phyloP scores from a whole-genome alignment of 352 stramenopile species.

The Sclerospora graminicola region DNA sequence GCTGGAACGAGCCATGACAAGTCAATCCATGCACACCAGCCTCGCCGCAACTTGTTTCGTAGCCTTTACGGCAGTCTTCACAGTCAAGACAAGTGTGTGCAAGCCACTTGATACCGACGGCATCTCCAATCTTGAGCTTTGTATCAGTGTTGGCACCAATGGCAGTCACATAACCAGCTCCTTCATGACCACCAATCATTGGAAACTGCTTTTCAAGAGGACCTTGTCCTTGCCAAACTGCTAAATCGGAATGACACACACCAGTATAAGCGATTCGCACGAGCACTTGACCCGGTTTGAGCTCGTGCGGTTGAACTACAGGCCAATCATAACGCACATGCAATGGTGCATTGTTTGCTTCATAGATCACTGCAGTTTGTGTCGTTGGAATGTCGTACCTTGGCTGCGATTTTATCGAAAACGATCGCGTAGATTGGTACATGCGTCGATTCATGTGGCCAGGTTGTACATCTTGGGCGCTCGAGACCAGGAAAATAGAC shows the following conservation, averaged over 20 bases:
- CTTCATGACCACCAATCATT: slow-evolving; percentile 44
- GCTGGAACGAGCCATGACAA: slow-evolving; percentile 33
- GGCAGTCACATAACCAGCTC: slow-evolving; percentile 34
- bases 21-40: slow-evolving; percentile 22
- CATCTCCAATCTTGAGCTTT: slow-evolving; percentile 31
- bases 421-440: no score
- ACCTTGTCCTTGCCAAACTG: slow-evolving; percentile 31
- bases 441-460: no score
- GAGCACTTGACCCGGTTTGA: slow-evolving; percentile 35
- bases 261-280: slow-evolving; percentile 36
- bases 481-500: no score
- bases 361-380: slow-evolving; percentile 33
- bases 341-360: slow-evolving; percentile 25
- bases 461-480: no score
- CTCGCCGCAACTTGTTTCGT: slow-evolving; percentile 25
- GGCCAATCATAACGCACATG: slow-evolving; percentile 35
- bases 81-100: slow-evolving; percentile 33
- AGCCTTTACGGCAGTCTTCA: slow-evolving; percentile 35
- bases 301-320: slow-evolving; percentile 27
- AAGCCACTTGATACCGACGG: slow-evolving; percentile 37
- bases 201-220: slow-evolving; percentile 23
- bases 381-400: slow-evolving; percentile 26
- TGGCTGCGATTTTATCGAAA: no score
- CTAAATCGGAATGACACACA: slow-evolving; percentile 37
- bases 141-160: slow-evolving; percentile 32